These are phyloP conservation scores for Paraphaeosphaeria sporulosa DNA, from an alignment of 2,329 filamentous ascomycete genomes.

Conservation along the genomic window DNA sequence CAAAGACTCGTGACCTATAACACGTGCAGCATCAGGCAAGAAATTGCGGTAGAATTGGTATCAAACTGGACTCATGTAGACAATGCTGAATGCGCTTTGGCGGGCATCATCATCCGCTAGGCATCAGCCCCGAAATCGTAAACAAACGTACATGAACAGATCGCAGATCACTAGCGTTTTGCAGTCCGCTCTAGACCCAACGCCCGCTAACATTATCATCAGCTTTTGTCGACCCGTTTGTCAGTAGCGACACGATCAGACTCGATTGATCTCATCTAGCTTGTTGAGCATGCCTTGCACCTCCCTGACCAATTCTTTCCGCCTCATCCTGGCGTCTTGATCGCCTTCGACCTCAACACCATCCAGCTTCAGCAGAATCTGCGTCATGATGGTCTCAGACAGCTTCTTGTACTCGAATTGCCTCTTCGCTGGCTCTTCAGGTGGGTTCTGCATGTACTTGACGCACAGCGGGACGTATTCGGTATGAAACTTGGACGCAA, in stretches of 20 bases:
- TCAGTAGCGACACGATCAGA: not conserved
- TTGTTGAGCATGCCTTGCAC: constrained; percentile 72
- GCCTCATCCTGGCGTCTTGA: constrained; percentile 66
- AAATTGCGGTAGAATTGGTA: not conserved
- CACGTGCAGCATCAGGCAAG: not conserved
- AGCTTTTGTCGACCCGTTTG: not conserved
- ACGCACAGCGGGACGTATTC: constrained; percentile 71
- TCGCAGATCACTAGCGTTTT: not conserved
- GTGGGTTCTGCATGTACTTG: constrained; percentile 68
- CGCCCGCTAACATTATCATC: constrained; percentile 9
- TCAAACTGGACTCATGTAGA: not conserved
- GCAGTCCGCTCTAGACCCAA: constrained; percentile 1
- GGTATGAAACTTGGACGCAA: constrained; percentile 69
- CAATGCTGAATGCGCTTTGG: not conserved
- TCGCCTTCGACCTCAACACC: constrained; percentile 77
- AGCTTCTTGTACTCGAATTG: constrained; percentile 78
- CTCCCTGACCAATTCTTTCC: constrained; percentile 77
- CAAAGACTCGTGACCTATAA: no score
- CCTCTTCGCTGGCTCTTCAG: constrained; percentile 66
- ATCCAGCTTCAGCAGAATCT: constrained; percentile 79
- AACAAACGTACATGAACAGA: constrained; percentile 3
- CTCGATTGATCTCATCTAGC: constrained; percentile 61
- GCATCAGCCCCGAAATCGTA: not conserved
- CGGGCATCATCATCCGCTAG: not conserved
- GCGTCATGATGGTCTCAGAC: constrained; percentile 77